Evolutionary conservation across 2,329 filamentous ascomycete species (phyloP), one percentile per base, ranked within the genome.

Genomic region (Xylariaceae sp.): DNA sequence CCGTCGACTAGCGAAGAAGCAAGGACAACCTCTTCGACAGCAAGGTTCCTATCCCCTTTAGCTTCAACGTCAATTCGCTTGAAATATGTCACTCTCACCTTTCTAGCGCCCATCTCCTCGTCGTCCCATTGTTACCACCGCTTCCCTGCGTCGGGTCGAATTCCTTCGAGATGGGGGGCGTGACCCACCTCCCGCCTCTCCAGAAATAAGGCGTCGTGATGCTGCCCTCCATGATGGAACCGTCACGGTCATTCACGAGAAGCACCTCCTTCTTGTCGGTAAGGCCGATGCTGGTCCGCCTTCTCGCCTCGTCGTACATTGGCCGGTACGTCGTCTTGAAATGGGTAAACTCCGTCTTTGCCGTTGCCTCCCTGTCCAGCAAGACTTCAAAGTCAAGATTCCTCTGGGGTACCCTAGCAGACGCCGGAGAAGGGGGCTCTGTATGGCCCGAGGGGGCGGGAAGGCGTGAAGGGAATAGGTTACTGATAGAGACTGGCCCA

Each of bases 111-210:
- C 88, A 95, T 41, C 86, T 71, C 48, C 90, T 76, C 5, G 84
- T 87, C 5, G 85, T 92, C 1, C 89, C 89, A 38, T 82, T 73
- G 57, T 94, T 87, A 0, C 89, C 89, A 29, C 90, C 90, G 42
- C 78, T 81, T 2, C 71, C 74, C 27, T 57, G 47, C 0, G 59
- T 48, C 19, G 47, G 38, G 31, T 52, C 57, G 39, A 65, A 72
- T 11, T 56, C 37, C 5, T 44, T 32, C 9, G 72, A 58, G n/a
- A 86, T 68, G 0, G 78, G 74, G 1, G 90, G 90, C 26, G 89
- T 95, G 6, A 88, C 74, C 90, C 90, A 97, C 34, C 67, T 65
- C 1, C 76, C 79, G 4, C 70, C 60, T 31, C 85, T 78, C 69
- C 76, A 86, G 50, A 96, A 85, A 60, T 90, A 96, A 0, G 85